Evolutionary conservation across 805 yeast species (phyloP).

Genomic region (Metschnikowia gelsemii): DNA sequence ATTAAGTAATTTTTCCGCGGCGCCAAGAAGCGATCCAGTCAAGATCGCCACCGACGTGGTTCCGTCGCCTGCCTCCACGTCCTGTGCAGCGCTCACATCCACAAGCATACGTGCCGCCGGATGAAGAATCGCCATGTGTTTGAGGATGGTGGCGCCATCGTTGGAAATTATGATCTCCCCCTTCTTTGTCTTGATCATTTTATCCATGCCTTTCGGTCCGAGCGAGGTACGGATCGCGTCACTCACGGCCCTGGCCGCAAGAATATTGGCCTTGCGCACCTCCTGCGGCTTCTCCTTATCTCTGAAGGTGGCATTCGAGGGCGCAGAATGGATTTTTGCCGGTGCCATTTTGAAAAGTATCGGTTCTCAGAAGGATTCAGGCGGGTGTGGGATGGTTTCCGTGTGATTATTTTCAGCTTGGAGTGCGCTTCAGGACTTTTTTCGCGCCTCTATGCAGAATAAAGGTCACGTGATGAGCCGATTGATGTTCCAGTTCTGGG

Average conservation of each 20-base stretch:
- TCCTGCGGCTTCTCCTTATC: slow-evolving; percentile 95
- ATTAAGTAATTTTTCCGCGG: slow-evolving; percentile 85
- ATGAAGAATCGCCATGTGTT: slow-evolving; percentile 97
- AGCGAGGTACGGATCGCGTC: slow-evolving; percentile 93
- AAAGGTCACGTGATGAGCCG: too few relatives aligned
- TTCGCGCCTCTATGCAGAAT: too few relatives aligned
- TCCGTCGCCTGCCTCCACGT: slow-evolving; percentile 99
- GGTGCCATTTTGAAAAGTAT: slow-evolving; percentile 19
- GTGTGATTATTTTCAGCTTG: background rate
- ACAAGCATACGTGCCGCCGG: slow-evolving; percentile 98
- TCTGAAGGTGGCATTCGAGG: slow-evolving; percentile 84
- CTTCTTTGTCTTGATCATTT: slow-evolving; percentile 91
- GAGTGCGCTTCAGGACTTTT: too few relatives aligned
- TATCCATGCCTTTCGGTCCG: slow-evolving; percentile 99
- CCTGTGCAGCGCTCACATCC: slow-evolving; percentile 96
- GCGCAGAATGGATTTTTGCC: slow-evolving; percentile 25
- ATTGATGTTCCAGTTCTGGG: too few relatives aligned
- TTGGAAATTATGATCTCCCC: slow-evolving; percentile 95
- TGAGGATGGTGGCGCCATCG: slow-evolving; percentile 95
- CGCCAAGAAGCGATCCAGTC: slow-evolving; percentile 91
- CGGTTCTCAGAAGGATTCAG: background rate
- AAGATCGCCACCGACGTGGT: slow-evolving; percentile 96
- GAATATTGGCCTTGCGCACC: slow-evolving; percentile 82
- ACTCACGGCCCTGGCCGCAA: slow-evolving; percentile 92
- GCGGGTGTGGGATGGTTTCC: too few relatives aligned